Base-by-base conservation (phyloP, 306 rosid genomes). In the Vicia sativa region DNA sequence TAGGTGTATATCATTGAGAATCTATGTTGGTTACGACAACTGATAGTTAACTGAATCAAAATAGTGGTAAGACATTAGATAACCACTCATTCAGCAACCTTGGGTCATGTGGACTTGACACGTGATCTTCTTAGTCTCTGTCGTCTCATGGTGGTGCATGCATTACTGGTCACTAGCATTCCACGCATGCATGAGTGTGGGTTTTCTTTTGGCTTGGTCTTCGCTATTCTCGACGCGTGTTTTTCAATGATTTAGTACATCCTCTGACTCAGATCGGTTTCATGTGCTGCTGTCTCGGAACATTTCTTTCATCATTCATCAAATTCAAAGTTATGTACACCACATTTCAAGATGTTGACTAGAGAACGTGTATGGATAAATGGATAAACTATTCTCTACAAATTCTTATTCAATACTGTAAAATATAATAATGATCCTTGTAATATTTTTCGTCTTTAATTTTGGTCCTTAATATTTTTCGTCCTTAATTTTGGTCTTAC, bases 141-240 rank as follows among this genome's bases (percentile, higher is more conserved):
- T 7, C 18, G 8, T 16, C 26, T 49, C 55, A 18, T 49, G 54
- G 54, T 5, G 28, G 63, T 50, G 62, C 43, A 15, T 54, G 62
- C 34, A 15, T 54, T 34, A 73, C 44, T 9, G 1, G 67, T 60
- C 59, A 16, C 12, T 16, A 48, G 11, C 12, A 46, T 18, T 16
- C 31, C 59, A 53, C 59, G 11, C 11, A 45, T 2, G 53, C 14
- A 31, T 55, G 45, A 53, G 29, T 45, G 18, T 21, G 34, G 59
- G 59, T 21, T 53, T 53, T 43, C 12, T 10, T 68, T 75, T 41
- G 49, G 29, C 25, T 9, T 52, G 11, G 9, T 67, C 48, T 59
- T 16, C 16, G 59, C 14, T 39, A 35, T 31, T 16, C 1, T 41
- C 2, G 45, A 76, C 75, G 16, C 67, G 72, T 69, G 62, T 76